Evolutionary conservation across 1,284 basidiomycete genomes (phyloP), one percentile per base, ranked within the genome.

Genomic region (Pulveroboletus sp.): DNA sequence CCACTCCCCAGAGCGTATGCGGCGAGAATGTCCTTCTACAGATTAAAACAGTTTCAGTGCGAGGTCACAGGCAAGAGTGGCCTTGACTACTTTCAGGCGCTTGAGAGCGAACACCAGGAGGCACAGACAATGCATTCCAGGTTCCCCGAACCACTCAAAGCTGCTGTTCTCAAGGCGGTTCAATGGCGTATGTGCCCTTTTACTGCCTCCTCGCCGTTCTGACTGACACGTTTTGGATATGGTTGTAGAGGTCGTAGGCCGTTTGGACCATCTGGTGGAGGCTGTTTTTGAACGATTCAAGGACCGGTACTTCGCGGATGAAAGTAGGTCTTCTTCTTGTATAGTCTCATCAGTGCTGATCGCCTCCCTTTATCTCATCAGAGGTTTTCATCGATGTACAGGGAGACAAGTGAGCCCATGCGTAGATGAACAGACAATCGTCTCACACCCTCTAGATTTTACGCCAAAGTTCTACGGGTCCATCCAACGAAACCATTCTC

Each of bases 211-310:
- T 55, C 58, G 48, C 47, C 59, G 53, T 58, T 56, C 59, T 54
- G 6, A 29, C 53, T 60, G 49, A 66, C 61, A 24, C 54, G 5
- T 48, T 24, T 60, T 24, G 57, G 33, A 50, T 59, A 52, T 59
- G 54, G 61, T 63, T 63, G 42, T 73, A 97, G 95, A 94, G 83
- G 89, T 98, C 63, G 91, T 97, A 73, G 95, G 95, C 43, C 89
- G 96, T 60, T 79, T 99, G 56, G 96, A 98, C 75, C 89, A 92
- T 65, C 81, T 99, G 17, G 93, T 96, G 6, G 96, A 99, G 71
- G 87, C 87, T 50, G 90, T 98, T 41, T 97, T 87, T 69, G 96
- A 98, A 62, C 87, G 96, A 44, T 98, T 95, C 80, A 93, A 94
- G 65, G 89, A 98, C 75, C 84, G 96, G 39, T 99, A 95, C 76